Evolutionary conservation across 1,139 yeast species (phyloP).

Genomic region (Sugiyamaella grinbergsii): DNA sequence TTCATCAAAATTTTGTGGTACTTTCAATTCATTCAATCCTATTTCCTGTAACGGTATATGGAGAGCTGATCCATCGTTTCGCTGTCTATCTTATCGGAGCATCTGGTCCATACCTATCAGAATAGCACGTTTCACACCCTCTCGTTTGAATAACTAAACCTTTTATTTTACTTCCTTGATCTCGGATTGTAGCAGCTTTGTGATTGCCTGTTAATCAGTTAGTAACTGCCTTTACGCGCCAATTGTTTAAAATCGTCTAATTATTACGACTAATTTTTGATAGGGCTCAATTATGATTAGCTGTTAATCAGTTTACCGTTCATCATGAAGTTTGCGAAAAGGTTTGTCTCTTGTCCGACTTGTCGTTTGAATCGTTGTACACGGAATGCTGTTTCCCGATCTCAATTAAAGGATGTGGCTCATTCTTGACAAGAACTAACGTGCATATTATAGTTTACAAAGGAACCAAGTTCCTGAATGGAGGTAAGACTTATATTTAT

Average conservation of each 20-base stretch:
- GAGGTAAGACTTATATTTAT: conserved; percentile 45
- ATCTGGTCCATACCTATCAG: background rate
- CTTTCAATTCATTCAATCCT: too few species aligned
- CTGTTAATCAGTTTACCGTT: background rate
- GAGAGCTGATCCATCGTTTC: background rate
- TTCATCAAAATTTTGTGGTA: too few species aligned
- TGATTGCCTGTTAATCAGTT: too few species aligned
- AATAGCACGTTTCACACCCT: background rate
- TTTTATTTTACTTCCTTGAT: too few species aligned
- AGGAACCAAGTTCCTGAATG: conserved; percentile 94
- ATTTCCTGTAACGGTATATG: too few species aligned
- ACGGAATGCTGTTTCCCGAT: background rate
- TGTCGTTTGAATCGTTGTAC: too few species aligned
- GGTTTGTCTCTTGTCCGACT: conserved; percentile 40
- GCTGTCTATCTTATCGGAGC: background rate
- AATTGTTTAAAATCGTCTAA: background rate
- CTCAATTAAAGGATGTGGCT: conserved; percentile 2
- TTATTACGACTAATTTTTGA: background rate
- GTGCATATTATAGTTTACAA: conserved; percentile 48
- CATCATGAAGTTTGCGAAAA: conserved; percentile 82
- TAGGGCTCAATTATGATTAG: background rate
- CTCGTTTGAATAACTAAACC: background rate
- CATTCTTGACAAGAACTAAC: conserved; percentile 7
- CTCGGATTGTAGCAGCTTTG: too few species aligned
- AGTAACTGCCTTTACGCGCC: background rate